Conservation (phyloP, 2,329 filamentous ascomycete genomes). For the Fusarium continuum region DNA sequence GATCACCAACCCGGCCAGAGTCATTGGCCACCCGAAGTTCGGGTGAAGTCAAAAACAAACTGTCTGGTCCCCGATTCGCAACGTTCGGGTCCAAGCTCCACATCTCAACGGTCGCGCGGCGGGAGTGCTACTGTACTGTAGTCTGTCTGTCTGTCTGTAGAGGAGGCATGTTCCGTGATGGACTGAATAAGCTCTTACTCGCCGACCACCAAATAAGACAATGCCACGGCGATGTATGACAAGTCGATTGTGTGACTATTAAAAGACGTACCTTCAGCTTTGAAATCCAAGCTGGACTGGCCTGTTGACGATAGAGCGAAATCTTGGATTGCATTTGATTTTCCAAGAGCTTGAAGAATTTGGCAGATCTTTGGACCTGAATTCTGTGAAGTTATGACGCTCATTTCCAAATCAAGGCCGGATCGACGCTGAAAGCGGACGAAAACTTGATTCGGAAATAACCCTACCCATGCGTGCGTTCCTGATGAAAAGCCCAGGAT, state of each 20-base stretch:
- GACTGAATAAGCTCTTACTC: slow-evolving; percentile 21
- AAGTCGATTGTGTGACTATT: slow-evolving; percentile 42
- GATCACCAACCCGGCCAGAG: slow-evolving; percentile 3
- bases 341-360: slow-evolving; percentile 16
- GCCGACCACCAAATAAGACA: slow-evolving; percentile 11
- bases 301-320: neutral
- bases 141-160: no score
- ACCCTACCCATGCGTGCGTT: slow-evolving; percentile 20
- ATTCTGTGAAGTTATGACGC: slow-evolving; percentile 28
- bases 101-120: slow-evolving; percentile 32
- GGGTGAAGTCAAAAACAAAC: slow-evolving; percentile 31
- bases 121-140: slow-evolving; percentile 22
- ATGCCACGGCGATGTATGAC: slow-evolving; percentile 38
- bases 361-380: slow-evolving; percentile 6
- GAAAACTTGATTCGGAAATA: slow-evolving; percentile 39
- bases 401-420: slow-evolving; percentile 16
- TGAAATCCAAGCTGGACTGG: neutral
- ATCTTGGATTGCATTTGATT: slow-evolving; percentile 4
- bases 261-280: neutral
- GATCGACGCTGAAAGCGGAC: slow-evolving; percentile 29
- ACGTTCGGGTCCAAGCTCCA: slow-evolving; percentile 26
- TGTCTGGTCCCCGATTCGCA: slow-evolving; percentile 32
- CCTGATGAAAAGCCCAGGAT: slow-evolving; percentile 13
- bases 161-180: slow-evolving; percentile 25
- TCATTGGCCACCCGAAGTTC: slow-evolving; percentile 27